These are phyloP conservation scores for Corniculantispora saksenae DNA, from an alignment of 2,329 filamentous ascomycete genomes.

Conservation along the genomic window DNA sequence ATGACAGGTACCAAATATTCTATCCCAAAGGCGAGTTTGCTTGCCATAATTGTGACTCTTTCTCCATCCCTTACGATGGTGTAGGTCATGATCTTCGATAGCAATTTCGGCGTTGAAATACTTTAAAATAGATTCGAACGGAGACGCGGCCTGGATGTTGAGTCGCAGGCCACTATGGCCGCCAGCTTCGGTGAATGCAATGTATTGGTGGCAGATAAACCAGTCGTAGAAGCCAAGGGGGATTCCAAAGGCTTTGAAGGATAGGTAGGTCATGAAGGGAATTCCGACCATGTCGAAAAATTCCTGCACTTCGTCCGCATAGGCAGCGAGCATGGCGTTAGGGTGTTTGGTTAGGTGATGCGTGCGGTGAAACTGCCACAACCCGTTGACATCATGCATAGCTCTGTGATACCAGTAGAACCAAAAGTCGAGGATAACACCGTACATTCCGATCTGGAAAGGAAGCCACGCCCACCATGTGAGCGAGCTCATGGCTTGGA, in stretches of 20 bases:
- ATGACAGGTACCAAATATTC: constrained; percentile 35
- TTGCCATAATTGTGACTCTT: constrained; percentile 39
- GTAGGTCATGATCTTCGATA: constrained; percentile 37
- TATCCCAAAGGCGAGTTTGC: constrained; percentile 37
- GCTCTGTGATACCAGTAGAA: constrained; percentile 44
- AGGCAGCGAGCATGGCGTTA: constrained; percentile 40
- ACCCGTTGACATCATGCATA: constrained; percentile 39
- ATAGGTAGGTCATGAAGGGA: constrained; percentile 39
- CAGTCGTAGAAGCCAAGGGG: constrained; percentile 47
- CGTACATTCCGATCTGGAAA: constrained; percentile 40
- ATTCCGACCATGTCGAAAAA: constrained; percentile 42
- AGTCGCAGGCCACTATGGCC: constrained; percentile 41
- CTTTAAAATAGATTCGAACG: constrained; percentile 34
- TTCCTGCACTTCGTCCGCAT: constrained; percentile 43
- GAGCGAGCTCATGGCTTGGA: constrained; percentile 28
- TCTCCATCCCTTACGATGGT: constrained; percentile 34
- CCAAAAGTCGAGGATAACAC: constrained; percentile 38
- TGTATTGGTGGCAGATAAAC: constrained; percentile 46
- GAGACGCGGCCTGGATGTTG: constrained; percentile 33
- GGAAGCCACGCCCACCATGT: constrained; percentile 31
- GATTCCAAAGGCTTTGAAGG: constrained; percentile 33
- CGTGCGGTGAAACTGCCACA: constrained; percentile 45
- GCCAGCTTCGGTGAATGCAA: constrained; percentile 39
- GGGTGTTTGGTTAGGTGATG: constrained; percentile 46
- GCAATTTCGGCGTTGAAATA: constrained; percentile 36